Evolutionary conservation across 1,139 yeast species (phyloP).

Genomic region (Debaryomycetaceae sp.): DNA sequence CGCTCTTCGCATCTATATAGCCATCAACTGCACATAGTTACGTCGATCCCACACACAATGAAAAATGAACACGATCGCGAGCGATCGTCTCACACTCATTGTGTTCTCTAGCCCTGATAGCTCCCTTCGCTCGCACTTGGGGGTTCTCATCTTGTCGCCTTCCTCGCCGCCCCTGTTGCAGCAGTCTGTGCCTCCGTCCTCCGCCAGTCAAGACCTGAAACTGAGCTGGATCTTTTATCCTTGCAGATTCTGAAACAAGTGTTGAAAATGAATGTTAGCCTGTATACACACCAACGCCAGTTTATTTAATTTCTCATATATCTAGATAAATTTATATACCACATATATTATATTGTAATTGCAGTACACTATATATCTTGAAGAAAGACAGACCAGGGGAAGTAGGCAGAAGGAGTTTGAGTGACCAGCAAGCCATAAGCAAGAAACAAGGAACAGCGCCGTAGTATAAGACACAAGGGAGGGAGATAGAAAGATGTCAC

Average conservation of each 20-base stretch:
- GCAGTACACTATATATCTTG: not conserved
- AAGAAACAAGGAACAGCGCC: not conserved
- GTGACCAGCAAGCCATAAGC: not conserved
- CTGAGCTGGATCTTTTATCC: not conserved
- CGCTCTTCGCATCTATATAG: not conserved
- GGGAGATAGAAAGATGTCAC: constrained; percentile 11
- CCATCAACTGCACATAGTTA: not conserved
- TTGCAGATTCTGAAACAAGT: constrained; percentile 6
- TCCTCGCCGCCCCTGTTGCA: not conserved
- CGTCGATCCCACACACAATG: not conserved
- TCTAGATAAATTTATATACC: not conserved
- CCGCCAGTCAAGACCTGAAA: not conserved
- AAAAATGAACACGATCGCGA: no score
- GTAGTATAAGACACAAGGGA: not conserved
- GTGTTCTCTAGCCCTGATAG: no score
- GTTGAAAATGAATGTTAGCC: not conserved
- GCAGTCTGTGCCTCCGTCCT: not conserved
- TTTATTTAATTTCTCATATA: not conserved
- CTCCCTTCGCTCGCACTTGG: not conserved
- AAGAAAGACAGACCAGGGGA: not conserved
- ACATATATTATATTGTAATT: not conserved
- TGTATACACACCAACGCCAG: not conserved
- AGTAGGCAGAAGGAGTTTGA: not conserved
- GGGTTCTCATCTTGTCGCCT: not conserved
- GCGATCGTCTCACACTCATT: no score